Evolutionary conservation across 108 stramenopile species (phyloP), one percentile per base, ranked within the genome.

Genomic region (Nitzschia palea): DNA sequence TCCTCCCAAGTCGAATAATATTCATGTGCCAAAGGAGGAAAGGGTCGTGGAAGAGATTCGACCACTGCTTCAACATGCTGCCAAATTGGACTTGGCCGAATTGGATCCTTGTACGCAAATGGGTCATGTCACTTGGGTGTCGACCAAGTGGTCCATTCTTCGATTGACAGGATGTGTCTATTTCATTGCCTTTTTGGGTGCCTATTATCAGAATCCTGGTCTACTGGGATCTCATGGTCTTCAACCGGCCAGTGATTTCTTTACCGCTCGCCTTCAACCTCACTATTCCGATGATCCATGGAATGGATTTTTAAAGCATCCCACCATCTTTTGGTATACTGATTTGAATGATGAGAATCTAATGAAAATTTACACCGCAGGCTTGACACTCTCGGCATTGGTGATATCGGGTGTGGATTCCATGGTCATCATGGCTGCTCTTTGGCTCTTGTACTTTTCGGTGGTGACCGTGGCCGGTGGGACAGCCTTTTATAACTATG

Each of bases 381-480:
- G 86, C 5, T 44, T 71, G 9, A 36, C 55, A 8, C 55, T 82
- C 8, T 81, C 83, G 6, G 17, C 64, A 15, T 35, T 82, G 0
- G 47, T 80, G 12, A 25, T 64, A 2, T 15, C 79, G 6, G 90
- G 87, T 18, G 48, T 75, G n/a, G 80, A 77, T 58, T 83, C 82
- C 17, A 68, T 54, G 70, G 20, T 77, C 0, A 35, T 82, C 43
- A 68, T 76, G 78, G 40, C 59, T 1, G 23, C 52, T 5, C 68
- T 89, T 2, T 94, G 92, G 92, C 32, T 84, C 9, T 70, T 86
- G 27, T 84, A 94, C 65, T 82, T 86, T 42, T 78, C 79, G 9
- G 67, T 94, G 28, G 85, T 90, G 15, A 90, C 87, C 9, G 67
- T 82, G 23, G 89, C 86, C 4, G 82, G 73, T 35, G 80, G 73